A percentile compares a stretch with the other conserved stretches of the same genome.
Evolutionary conservation across 352 stramenopile genomes (phyloP).

Genomic region (Globisporangium orthogonon): DNA sequence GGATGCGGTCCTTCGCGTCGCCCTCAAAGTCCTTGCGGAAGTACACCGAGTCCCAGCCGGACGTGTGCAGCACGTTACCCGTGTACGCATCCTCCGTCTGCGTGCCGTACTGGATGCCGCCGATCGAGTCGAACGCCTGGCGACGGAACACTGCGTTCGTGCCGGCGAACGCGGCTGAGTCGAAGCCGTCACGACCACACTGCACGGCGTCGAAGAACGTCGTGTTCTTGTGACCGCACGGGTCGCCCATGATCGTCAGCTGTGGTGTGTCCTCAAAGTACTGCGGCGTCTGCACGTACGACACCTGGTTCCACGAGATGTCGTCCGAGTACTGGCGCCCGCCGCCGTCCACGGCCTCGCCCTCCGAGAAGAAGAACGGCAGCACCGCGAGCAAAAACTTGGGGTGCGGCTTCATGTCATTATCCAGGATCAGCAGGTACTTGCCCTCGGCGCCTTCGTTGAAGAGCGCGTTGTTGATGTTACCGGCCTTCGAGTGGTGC

Average conservation of each 20-base stretch:
- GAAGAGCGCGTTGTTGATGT: slow-evolving; percentile 90
- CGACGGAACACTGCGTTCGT: slow-evolving; percentile 88
- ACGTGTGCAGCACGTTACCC: slow-evolving; percentile 79
- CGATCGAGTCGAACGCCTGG: slow-evolving; percentile 85
- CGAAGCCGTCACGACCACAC: slow-evolving; percentile 83
- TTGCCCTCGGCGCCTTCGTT: slow-evolving; percentile 87
- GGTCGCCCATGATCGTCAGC: slow-evolving; percentile 81
- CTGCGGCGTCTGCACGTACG: slow-evolving; percentile 87
- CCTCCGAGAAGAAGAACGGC: slow-evolving; percentile 88
- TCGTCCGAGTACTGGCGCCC: slow-evolving; percentile 85
- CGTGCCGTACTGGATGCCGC: slow-evolving; percentile 86
- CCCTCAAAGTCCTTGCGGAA: slow-evolving; percentile 90
- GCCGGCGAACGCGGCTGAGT: slow-evolving; percentile 83
- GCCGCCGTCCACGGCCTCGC: slow-evolving; percentile 75
- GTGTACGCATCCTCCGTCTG: slow-evolving; percentile 90
- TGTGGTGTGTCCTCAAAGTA: slow-evolving; percentile 88
- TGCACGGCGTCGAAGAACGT: slow-evolving; percentile 90
- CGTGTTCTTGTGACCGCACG: slow-evolving; percentile 86
- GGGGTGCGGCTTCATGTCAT: slow-evolving; percentile 89
- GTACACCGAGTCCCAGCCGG: slow-evolving; percentile 84
- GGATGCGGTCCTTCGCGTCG: slow-evolving; percentile 80
- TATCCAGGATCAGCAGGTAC: slow-evolving; percentile 90
- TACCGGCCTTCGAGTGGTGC: slow-evolving; percentile 89
- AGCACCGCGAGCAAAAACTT: slow-evolving; percentile 85
- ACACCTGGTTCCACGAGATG: slow-evolving; percentile 88